phyloP scores from a whole-genome alignment of 202 grass and related monocot species.

The Carex sylvatica region DNA sequence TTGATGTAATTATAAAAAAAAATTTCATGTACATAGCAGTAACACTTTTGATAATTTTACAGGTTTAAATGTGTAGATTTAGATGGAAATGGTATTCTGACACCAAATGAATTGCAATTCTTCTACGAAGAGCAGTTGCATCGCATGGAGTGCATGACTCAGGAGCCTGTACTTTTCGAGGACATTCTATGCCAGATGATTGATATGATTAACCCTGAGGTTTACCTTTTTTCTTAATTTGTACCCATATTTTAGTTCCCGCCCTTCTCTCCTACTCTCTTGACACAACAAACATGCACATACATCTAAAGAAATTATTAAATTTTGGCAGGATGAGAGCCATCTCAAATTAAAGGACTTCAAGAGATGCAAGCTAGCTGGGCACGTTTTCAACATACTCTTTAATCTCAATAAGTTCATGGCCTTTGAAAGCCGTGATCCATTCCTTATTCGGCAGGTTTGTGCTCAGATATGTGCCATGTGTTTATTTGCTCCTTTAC shows the following conservation, averaged over 20 bases:
- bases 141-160: slow-evolving; percentile 97
- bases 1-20: neutral
- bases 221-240: slow-evolving; percentile 29
- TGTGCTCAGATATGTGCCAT: slow-evolving; percentile 32
- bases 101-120: slow-evolving; percentile 87
- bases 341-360: slow-evolving; percentile 75
- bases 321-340: slow-evolving; percentile 62
- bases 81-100: slow-evolving; percentile 88
- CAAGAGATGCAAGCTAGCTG: slow-evolving; percentile 71
- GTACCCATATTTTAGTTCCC: neutral
- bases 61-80: slow-evolving; percentile 98
- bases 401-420: slow-evolving; percentile 99
- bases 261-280: neutral
- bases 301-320: slow-evolving; percentile 13
- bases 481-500: slow-evolving; percentile 21
- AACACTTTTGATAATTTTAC: slow-evolving; percentile 10
- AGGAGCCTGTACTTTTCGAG: slow-evolving; percentile 92
- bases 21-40: neutral
- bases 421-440: slow-evolving; percentile 93
- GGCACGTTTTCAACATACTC: slow-evolving; percentile 93
- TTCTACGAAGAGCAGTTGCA: slow-evolving; percentile 99
- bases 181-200: slow-evolving; percentile 96
- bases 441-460: slow-evolving; percentile 96
- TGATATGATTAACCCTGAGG: slow-evolving; percentile 95
- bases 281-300: neutral